These are phyloP conservation scores for Erythrophleum fordii DNA, from an alignment of 306 rosid genomes.

Conservation along the genomic window DNA sequence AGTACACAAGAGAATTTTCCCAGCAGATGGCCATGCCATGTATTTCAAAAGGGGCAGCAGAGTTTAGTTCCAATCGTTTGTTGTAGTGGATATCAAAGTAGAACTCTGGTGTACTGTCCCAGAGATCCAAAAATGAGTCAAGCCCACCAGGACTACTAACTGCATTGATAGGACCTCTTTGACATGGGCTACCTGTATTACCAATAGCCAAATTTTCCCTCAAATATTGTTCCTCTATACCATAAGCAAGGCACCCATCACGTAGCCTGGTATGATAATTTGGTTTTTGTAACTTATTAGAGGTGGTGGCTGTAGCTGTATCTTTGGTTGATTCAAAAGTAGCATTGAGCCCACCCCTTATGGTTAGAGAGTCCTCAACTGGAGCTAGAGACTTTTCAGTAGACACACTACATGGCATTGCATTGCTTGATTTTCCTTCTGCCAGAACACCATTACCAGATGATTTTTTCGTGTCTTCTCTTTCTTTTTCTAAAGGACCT, in stretches of 20 bases:
- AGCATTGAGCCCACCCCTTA: slow-evolving; percentile 44
- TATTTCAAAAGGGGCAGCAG: slow-evolving; percentile 75
- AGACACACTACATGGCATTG: slow-evolving; percentile 39
- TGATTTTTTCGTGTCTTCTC: slow-evolving; percentile 42
- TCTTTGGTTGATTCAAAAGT: slow-evolving; percentile 41
- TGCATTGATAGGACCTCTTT: slow-evolving; percentile 81
- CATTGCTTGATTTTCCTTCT: slow-evolving; percentile 48
- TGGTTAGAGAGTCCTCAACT: slow-evolving; percentile 46
- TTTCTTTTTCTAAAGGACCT: slow-evolving; percentile 42
- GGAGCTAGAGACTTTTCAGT: slow-evolving; percentile 47
- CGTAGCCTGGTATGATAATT: slow-evolving; percentile 42
- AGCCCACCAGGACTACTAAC: slow-evolving; percentile 70
- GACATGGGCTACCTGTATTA: slow-evolving; percentile 41
- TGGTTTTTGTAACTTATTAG: slow-evolving; percentile 42
- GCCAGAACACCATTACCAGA: slow-evolving; percentile 40
- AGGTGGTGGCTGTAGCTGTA: slow-evolving; percentile 33
- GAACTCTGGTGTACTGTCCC: slow-evolving; percentile 76
- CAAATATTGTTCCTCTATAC: slow-evolving; percentile 42
- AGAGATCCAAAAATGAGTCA: slow-evolving; percentile 85
- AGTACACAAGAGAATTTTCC: slow-evolving; percentile 88
- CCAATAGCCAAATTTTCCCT: slow-evolving; percentile 44
- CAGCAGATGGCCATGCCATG: slow-evolving; percentile 93
- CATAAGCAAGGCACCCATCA: slow-evolving; percentile 41
- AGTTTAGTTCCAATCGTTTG: slow-evolving; percentile 67
- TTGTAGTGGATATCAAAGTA: slow-evolving; percentile 81